These are phyloP conservation scores for Leccinum barrowsii DNA, from an alignment of 768 basidiomycete genomes.

Conservation along the genomic window DNA sequence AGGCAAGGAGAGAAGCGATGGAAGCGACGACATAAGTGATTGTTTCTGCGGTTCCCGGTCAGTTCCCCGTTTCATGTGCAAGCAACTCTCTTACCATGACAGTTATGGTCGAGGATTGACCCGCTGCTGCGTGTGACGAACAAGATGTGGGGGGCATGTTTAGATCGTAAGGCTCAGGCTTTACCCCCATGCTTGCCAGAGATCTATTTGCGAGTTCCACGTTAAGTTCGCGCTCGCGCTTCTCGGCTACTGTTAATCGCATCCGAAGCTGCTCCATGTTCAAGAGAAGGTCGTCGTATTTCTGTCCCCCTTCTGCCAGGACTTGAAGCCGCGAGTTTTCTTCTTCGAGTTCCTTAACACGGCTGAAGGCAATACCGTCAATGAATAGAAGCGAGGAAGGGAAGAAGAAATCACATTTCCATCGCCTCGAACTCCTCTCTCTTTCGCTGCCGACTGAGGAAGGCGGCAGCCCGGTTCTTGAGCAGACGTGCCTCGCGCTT, in stretches of 20 bases:
- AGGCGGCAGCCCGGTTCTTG: constrained; percentile 90
- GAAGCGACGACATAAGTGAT: constrained; percentile 76
- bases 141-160: constrained; percentile 44
- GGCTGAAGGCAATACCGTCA: constrained; percentile 44
- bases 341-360: constrained; percentile 78
- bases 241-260: constrained; percentile 59
- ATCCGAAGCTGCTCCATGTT: constrained; percentile 66
- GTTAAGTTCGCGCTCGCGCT: constrained; percentile 65
- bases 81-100: constrained; percentile 53
- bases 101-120: constrained; percentile 61
- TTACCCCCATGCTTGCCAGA: constrained; percentile 39
- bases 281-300: constrained; percentile 42
- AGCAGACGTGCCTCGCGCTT: constrained; percentile 90
- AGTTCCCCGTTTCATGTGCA: constrained; percentile 6
- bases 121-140: constrained; percentile 28
- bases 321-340: constrained; percentile 74
- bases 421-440: constrained; percentile 89
- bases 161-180: constrained; percentile 58
- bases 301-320: constrained; percentile 46
- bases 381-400: constrained; percentile 6
- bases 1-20: constrained; percentile 67
- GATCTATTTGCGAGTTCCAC: constrained; percentile 51
- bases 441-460: constrained; percentile 87
- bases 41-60: constrained; percentile 36
- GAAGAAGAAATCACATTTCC: constrained; percentile 67